Evolutionary conservation across 2,329 filamentous ascomycete species (phyloP).

Genomic region (Trichoderma endophyticum): DNA sequence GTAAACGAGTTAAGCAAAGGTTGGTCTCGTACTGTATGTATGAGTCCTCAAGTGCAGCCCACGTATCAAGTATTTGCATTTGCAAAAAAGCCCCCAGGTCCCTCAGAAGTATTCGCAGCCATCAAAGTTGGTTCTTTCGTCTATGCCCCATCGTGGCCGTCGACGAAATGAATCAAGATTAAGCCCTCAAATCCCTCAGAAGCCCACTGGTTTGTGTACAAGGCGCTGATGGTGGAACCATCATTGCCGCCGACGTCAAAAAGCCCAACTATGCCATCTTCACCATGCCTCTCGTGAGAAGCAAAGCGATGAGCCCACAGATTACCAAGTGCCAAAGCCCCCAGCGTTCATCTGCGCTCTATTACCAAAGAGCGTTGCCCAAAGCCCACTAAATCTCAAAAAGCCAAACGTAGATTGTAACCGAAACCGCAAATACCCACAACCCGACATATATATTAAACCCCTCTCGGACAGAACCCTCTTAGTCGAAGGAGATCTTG

Average conservation of each 20-base stretch:
- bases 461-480: conserved; percentile 32
- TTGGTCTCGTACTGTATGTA: neutral
- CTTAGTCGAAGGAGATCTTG: conserved; percentile 68
- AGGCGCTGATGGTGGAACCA: conserved; percentile 26
- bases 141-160: conserved; percentile 17
- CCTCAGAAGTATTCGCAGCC: conserved; percentile 37
- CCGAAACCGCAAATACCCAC: conserved; percentile 54
- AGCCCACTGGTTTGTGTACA: conserved; percentile 34
- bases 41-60: conserved; percentile 6
- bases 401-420: conserved; percentile 40
- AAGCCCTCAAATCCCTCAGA: conserved; percentile 42
- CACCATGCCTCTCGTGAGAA: conserved; percentile 17
- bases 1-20: conserved; percentile 9
- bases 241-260: conserved; percentile 33
- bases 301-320: conserved; percentile 39
- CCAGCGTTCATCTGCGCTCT: conserved; percentile 55
- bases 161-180: conserved; percentile 30
- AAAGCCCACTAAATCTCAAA: conserved; percentile 48
- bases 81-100: conserved; percentile 35
- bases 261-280: conserved; percentile 30
- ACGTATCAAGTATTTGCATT: conserved; percentile 25
- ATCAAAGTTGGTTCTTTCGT: conserved; percentile 33
- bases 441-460: conserved; percentile 41
- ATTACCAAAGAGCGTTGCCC: conserved; percentile 46
- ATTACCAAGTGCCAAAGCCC: conserved; percentile 44